These are phyloP conservation scores for Roridomyces roridus DNA, from an alignment of 768 basidiomycete species.

Conservation along the genomic window DNA sequence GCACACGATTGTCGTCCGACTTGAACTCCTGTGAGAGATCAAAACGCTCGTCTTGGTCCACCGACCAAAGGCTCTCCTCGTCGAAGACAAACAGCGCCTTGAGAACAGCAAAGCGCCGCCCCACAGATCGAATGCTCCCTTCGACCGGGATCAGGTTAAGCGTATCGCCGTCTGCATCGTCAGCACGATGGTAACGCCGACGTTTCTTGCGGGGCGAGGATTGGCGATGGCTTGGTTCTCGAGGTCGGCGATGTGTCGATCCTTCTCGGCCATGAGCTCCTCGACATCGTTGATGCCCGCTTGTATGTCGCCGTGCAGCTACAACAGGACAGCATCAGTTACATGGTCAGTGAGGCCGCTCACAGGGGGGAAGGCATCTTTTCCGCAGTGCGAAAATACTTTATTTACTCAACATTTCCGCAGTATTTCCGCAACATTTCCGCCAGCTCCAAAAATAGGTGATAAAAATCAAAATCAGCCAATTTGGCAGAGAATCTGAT, in stretches of 20 bases:
- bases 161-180: neutral
- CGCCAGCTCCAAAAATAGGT: no score
- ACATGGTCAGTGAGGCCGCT: no score
- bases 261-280: neutral
- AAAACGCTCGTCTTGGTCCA: no score
- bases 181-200: neutral
- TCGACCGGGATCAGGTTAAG: neutral
- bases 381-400: no score
- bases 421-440: no score
- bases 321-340: no score
- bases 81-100: neutral
- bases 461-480: no score
- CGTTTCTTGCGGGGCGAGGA: neutral
- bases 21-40: slow-evolving; percentile 3
- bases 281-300: neutral
- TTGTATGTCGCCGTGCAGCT: slow-evolving; percentile 2
- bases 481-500: no score
- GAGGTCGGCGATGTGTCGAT: slow-evolving; percentile 2
- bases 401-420: no score
- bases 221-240: neutral
- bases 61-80: no score
- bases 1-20: neutral
- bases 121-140: neutral
- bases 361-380: no score
- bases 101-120: slow-evolving; percentile 4